Percentiles rank a stretch among this genome's conserved stretches.
Conservation (phyloP, 2,329 filamentous ascomycete species). For the Neoarthrinium moseri region DNA sequence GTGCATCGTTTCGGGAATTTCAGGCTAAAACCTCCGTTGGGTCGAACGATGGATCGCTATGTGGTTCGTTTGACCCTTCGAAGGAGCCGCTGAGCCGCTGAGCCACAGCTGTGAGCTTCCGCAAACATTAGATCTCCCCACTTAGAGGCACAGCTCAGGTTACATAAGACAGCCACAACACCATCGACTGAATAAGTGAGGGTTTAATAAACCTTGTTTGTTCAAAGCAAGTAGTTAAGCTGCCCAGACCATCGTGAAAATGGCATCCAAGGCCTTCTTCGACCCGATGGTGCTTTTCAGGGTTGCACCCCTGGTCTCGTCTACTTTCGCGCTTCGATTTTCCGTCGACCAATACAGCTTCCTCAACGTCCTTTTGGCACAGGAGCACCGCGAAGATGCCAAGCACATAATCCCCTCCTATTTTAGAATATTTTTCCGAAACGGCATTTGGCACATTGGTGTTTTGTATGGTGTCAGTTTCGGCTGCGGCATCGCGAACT, state of each 20-base stretch:
- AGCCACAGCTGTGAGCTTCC: too few species aligned
- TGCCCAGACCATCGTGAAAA: constrained; percentile 17
- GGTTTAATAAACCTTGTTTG: too few species aligned
- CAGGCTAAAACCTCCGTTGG: too few species aligned
- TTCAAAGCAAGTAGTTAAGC: too few species aligned
- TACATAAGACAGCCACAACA: too few species aligned
- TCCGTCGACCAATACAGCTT: constrained; percentile 44
- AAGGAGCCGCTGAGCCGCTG: too few species aligned
- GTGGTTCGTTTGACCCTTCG: too few species aligned
- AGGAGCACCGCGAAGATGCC: constrained; percentile 25
- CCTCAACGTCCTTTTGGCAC: constrained; percentile 33
- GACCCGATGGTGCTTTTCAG: constrained; percentile 38
- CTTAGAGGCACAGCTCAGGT: too few species aligned
- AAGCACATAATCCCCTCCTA: constrained; percentile 40
- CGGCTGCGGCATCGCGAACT: constrained; percentile 25
- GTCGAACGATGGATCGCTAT: too few species aligned
- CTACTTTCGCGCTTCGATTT: constrained; percentile 44
- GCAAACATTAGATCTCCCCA: too few species aligned
- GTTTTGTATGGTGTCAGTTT: constrained; percentile 24
- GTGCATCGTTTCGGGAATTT: too few species aligned
- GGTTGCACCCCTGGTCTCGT: constrained; percentile 44
- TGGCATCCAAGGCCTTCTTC: constrained; percentile 37
- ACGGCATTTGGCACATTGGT: constrained; percentile 24
- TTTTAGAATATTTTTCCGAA: constrained; percentile 39
- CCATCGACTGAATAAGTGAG: too few species aligned